These are phyloP conservation scores for Penicillium brasilianum DNA, from an alignment of 2,329 filamentous ascomycete species.

Conservation along the genomic window DNA sequence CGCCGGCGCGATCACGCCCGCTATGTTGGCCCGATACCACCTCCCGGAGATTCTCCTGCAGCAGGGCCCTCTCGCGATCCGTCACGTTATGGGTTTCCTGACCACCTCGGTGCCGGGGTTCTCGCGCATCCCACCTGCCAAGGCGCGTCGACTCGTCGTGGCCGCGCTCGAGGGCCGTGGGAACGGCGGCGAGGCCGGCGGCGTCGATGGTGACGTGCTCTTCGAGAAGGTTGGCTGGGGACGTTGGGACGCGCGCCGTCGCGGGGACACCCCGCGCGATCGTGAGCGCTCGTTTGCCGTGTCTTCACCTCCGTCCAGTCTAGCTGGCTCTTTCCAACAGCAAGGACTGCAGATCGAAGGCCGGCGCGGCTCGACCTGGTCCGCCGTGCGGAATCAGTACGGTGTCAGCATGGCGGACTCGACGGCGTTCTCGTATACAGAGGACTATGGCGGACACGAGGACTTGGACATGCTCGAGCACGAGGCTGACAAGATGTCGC, in stretches of 20 bases:
- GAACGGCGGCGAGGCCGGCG: slow-evolving; percentile 57
- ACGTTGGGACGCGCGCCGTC: slow-evolving; percentile 84
- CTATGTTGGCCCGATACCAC: slow-evolving; percentile 85
- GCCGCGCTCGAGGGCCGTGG: slow-evolving; percentile 82
- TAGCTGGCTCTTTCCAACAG: slow-evolving; percentile 52
- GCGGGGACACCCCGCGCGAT: slow-evolving; percentile 61
- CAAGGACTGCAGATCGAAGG: slow-evolving; percentile 56
- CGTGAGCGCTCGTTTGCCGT: slow-evolving; percentile 35
- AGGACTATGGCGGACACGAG: slow-evolving; percentile 65
- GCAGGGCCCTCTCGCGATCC: slow-evolving; percentile 90
- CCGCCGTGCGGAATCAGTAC: slow-evolving; percentile 49
- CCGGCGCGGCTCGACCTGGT: slow-evolving; percentile 35
- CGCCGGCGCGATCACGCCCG: slow-evolving; percentile 80
- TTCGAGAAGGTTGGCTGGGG: slow-evolving; percentile 99
- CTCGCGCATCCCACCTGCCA: slow-evolving; percentile 82
- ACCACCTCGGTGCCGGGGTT: slow-evolving; percentile 94
- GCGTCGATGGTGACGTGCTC: slow-evolving; percentile 60
- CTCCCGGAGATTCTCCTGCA: slow-evolving; percentile 87
- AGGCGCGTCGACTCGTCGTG: slow-evolving; percentile 90
- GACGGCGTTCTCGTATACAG: slow-evolving; percentile 72
- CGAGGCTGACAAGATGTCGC: slow-evolving; percentile 94
- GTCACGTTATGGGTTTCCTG: slow-evolving; percentile 92
- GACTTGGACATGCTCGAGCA: slow-evolving; percentile 74
- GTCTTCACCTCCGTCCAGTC: slow-evolving; percentile 60
- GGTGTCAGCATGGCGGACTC: slow-evolving; percentile 72